Evolutionary conservation across 2,329 filamentous ascomycete species (phyloP).

Genomic region (Phialocephala subalpina): DNA sequence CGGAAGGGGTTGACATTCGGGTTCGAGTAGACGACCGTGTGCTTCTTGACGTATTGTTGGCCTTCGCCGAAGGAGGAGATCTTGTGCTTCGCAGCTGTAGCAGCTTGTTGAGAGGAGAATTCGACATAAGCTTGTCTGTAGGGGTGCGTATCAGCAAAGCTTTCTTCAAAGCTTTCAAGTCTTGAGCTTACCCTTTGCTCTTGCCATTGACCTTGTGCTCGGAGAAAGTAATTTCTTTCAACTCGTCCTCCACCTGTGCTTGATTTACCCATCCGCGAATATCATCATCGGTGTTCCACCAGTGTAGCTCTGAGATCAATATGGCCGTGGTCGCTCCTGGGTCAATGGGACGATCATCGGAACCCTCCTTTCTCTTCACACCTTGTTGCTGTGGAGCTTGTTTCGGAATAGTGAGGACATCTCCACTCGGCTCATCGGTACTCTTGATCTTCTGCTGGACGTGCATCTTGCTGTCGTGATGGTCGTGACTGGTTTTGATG

Average conservation of each 20-base stretch:
- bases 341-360: constrained; percentile 66
- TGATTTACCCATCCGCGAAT: constrained; percentile 85
- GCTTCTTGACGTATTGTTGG: constrained; percentile 65
- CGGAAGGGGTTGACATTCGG: constrained; percentile 87
- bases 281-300: constrained; percentile 98
- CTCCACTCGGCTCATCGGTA: constrained; percentile 48
- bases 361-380: constrained; percentile 66
- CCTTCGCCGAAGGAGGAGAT: constrained; percentile 71
- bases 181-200: constrained; percentile 80
- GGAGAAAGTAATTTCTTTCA: constrained; percentile 94
- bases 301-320: constrained; percentile 88
- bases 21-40: constrained; percentile 77
- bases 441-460: constrained; percentile 52
- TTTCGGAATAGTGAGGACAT: constrained; percentile 46
- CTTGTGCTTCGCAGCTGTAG: constrained; percentile 83
- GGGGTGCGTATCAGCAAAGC: constrained; percentile 22
- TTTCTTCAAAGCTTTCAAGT: constrained; percentile 41
- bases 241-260: constrained; percentile 81
- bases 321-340: constrained; percentile 72
- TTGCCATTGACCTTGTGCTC: constrained; percentile 99
- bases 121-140: constrained; percentile 79
- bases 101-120: constrained; percentile 82
- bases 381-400: constrained; percentile 58
- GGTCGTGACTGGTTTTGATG: constrained; percentile 50
- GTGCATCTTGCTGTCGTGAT: constrained; percentile 40